Evolutionary conservation across 306 rosid genomes (phyloP), one percentile per base, ranked within the genome.

Genomic region (Cicer yamashitae): DNA sequence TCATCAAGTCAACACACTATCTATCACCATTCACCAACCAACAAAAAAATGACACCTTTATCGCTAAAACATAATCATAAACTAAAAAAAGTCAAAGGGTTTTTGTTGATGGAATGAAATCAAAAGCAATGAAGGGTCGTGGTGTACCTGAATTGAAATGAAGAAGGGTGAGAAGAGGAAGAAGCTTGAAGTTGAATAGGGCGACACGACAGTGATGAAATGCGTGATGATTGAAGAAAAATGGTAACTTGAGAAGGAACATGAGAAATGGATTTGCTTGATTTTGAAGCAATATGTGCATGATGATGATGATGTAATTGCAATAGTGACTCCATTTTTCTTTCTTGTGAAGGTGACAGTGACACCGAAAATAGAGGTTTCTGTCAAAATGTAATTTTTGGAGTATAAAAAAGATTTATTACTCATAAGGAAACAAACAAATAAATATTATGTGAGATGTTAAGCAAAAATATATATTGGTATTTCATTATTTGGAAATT

Each of bases 121-220:
- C 41, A 58, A 8, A 39, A 40, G 8, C 7, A 64, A 40, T 65
- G 4, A 6, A 43, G 3, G 10, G 1, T 4, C 6, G 37, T 10
- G 9, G 14, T 15, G 15, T 65, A 65, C 71, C 52, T 65, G 53
- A 43, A 41, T 43, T 20, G 71, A 65, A 65, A 65, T 5, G 53
- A 43, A 65, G 70, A 44, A 57, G 62, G 3, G 2, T 20, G 14
- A 57, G 61, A 18, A 1, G 25, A 13, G 39, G 48, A 63, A 63
- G 50, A 17, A 11, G 52, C 53, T 10, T 10, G 53, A 65, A 65
- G 6, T 65, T 65, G 71, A 65, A 41, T 37, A 64, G 14, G 51
- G 52, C 30, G 70, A 63, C 6, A 14, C 8, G 7, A 39, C 48
- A 7, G 7, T 39, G 14, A 30, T 30, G 22, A 15, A 37, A 39